Base-by-base conservation (phyloP, 192 early-diverging fungal species). In the Gaertneriomyces sp. region DNA sequence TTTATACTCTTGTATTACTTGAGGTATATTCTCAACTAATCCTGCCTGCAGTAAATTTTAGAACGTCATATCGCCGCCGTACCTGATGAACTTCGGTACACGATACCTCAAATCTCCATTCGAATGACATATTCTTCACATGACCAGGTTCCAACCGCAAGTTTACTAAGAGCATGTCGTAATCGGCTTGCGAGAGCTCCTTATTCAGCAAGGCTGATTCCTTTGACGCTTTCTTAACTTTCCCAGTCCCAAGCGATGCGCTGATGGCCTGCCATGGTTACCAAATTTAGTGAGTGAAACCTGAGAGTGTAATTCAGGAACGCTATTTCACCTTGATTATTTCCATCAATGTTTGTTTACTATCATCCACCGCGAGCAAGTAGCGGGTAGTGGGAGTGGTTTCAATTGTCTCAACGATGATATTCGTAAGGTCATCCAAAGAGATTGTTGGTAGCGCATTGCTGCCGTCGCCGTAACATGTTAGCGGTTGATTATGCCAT, bases 101-200 rank as follows among this genome's bases (percentile, higher is more conserved):
- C 40, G 0, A 42, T 49, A 78, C 78, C 77, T 86, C 85, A 58
- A 81, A 86, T 64, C 83, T 85, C 80, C 80, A 86, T 68, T 83
- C 77, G 62, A 86, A 72, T 3, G 72, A 54, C 75, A 85, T 79
- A 8, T 83, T 79, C 63, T 85, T 86, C 10, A 79, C 71, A 49
- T 79, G 75, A 39, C 77, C 82, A 16, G 82, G 79, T 10, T 86
- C 85, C 52, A 86, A 63, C 25, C 79, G 42, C 17, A 86, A 58
- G 67, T 83, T 83, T 20, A 81, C 72, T 11, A 74, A 60, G 14
- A 86, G 47, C 77, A 82, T 83, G 55, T 86, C 82, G 68, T 70
- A 82, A 50, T 85, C 81, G 40, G 60, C 53, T 69, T 85, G 81
- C 14, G 80, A 66, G 8, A 86, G 66, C 14, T 62, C 53, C 45